A percentile compares a stretch with the other conserved stretches of the same genome.
These are phyloP conservation scores for Populus hybrid DNA, from an alignment of 441 rosid species.

Conservation along the genomic window DNA sequence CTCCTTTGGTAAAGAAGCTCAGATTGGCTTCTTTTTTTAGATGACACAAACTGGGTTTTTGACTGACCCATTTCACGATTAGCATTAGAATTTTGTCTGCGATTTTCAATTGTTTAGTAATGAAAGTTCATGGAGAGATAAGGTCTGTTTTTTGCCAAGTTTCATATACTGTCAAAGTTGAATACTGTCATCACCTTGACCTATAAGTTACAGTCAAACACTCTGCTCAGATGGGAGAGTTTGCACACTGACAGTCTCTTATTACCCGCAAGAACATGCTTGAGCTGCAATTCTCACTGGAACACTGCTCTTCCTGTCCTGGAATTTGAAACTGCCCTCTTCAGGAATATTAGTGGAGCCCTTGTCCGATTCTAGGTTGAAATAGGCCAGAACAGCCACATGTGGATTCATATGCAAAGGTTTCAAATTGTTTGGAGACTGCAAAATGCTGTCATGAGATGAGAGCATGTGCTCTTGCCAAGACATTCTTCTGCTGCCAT, in stretches of 20 bases:
- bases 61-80: neutral
- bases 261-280: neutral
- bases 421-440: no score
- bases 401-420: neutral
- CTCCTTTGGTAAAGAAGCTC: neutral
- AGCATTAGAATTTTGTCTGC: slow-evolving; percentile 1
- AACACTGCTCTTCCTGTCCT: neutral
- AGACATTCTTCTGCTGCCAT: neutral
- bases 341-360: neutral
- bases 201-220: neutral
- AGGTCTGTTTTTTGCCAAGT: neutral
- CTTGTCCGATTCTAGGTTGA: neutral
- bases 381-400: neutral
- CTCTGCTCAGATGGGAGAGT: neutral
- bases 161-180: neutral
- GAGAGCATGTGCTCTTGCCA: neutral
- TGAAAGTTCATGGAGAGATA: slow-evolving; percentile 6
- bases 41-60: neutral
- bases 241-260: neutral
- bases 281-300: neutral
- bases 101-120: neutral
- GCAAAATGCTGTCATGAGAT: no score
- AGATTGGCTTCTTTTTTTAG: neutral
- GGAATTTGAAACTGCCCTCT: neutral
- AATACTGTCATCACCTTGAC: neutral